Base-by-base conservation (phyloP, 768 basidiomycete species). In the Amanita brunnescens region DNA sequence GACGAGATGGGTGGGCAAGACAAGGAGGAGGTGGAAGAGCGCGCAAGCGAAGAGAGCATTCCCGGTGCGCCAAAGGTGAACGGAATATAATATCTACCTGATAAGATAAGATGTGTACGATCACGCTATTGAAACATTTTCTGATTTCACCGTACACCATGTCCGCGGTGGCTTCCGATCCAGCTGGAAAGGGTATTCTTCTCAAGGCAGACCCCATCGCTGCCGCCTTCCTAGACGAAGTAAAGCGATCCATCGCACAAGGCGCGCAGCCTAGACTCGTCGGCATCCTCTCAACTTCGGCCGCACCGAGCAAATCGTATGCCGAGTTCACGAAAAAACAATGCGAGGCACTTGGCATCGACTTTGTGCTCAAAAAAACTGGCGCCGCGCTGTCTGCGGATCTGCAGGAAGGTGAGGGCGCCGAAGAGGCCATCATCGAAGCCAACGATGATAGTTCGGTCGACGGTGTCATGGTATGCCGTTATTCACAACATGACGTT, bases 401-500 rank as follows among this genome's bases (percentile, higher is more conserved):
- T 63, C 69, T 80, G 5, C 79, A 73, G 0, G 87, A 89, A 40
- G 90, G 90, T 0, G 91, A 93, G 26, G 93, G 90, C 9, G 92
- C 93, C 6, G 96, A 99, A 65, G 90, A 95, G 65, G 94, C 89
- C 6, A 95, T 98, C 58, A 84, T 97, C 29, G 89, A 92, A 61
- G 92, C 94, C 6, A 99, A 99, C 62, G 87, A 87, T 55, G 93
- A 98, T 61, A 70, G 72, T 12, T 74, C 71, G 50, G 80, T 95
- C 8, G 81, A 95, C 67, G 95, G 95, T 7, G 92, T 99, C 62
- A 96, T 98, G 94, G 96, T 94, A 57, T 54, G 79, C 59, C 20
- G 51, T 46, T 49, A 26, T 53, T 10, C 57, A 52, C 32, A 24
- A 44, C 16, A 26, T 21, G 16, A 32, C 23, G 42, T 6, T 43